phyloP scores from a whole-genome alignment of 805 yeast species.

The Sugiyamaella smithiae region DNA sequence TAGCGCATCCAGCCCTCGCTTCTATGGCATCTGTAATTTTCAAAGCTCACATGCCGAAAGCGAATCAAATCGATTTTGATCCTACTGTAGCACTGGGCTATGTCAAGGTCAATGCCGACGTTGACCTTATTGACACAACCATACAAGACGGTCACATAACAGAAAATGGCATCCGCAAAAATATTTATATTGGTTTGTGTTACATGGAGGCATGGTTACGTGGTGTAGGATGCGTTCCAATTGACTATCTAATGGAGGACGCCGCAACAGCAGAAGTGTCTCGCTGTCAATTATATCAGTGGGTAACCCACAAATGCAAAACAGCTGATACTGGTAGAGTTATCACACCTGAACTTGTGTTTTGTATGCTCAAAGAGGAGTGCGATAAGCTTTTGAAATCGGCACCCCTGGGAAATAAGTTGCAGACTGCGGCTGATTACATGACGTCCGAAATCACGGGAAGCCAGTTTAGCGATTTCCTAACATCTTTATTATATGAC shows the following conservation, averaged over 20 bases:
- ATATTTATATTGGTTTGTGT: slow-evolving; percentile 58
- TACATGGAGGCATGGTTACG: slow-evolving; percentile 73
- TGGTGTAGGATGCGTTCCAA: slow-evolving; percentile 67
- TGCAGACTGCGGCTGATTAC: slow-evolving; percentile 51
- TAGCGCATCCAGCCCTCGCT: slow-evolving; percentile 70
- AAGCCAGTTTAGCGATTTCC: slow-evolving; percentile 58
- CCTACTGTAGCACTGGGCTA: slow-evolving; percentile 36
- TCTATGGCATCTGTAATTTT: slow-evolving; percentile 60
- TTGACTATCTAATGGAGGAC: slow-evolving; percentile 70
- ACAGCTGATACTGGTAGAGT: slow-evolving; percentile 49
- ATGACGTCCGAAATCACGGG: slow-evolving; percentile 59
- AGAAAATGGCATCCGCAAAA: slow-evolving; percentile 60
- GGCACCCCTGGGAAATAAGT: slow-evolving; percentile 46
- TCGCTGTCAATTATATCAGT: slow-evolving; percentile 65
- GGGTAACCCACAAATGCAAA: slow-evolving; percentile 59
- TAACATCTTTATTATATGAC: slow-evolving; percentile 60
- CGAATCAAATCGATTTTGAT: slow-evolving; percentile 59
- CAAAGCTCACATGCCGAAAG: slow-evolving; percentile 68
- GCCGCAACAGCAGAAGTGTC: slow-evolving; percentile 76
- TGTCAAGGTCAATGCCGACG: slow-evolving; percentile 46
- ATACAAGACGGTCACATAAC: slow-evolving; percentile 57
- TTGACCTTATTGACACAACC: slow-evolving; percentile 54
- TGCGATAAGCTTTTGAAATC: slow-evolving; percentile 45
- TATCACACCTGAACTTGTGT: slow-evolving; percentile 49
- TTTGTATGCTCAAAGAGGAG: slow-evolving; percentile 52